Conservation (phyloP, 1,139 yeast genomes). For the Protomyces inundatus region DNA sequence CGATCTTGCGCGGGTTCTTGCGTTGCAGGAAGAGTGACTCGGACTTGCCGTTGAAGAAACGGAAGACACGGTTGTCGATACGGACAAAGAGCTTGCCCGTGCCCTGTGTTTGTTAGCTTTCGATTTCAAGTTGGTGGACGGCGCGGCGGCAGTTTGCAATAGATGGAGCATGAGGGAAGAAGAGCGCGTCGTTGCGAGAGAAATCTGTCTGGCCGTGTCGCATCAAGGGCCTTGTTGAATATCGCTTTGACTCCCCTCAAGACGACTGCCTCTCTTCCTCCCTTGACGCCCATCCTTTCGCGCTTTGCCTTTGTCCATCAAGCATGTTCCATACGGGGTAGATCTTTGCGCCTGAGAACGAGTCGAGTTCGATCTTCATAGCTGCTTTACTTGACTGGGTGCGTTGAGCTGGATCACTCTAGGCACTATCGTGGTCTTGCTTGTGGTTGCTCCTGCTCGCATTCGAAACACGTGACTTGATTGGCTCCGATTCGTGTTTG, state of each 20-base stretch:
- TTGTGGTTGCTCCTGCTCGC: not conserved
- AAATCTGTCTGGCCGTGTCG: too few species aligned
- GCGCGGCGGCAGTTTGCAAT: too few species aligned
- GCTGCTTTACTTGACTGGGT: conserved; percentile 33
- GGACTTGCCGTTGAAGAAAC: conserved; percentile 97
- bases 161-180: too few species aligned
- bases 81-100: conserved; percentile 94
- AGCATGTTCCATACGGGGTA: conserved; percentile 59
- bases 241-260: too few species aligned
- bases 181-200: too few species aligned
- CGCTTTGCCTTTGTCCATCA: conserved; percentile 49
- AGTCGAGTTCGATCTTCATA: conserved; percentile 99
- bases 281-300: not conserved
- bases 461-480: too few species aligned
- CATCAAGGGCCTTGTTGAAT: too few species aligned
- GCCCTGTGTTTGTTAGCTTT: conserved; percentile 12
- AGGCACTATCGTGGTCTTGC: not conserved
- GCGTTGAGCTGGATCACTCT: not conserved
- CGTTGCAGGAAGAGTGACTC: conserved; percentile 98
- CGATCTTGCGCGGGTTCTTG: conserved; percentile 99
- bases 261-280: too few species aligned
- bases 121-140: not conserved
- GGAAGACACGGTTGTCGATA: conserved; percentile 99
- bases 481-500: not conserved
- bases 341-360: conserved; percentile 98